Percentiles rank a stretch among this genome's conserved stretches.
Evolutionary conservation across 495 filamentous ascomycete genomes (phyloP).

Genomic region (Talaromyces ruber): DNA sequence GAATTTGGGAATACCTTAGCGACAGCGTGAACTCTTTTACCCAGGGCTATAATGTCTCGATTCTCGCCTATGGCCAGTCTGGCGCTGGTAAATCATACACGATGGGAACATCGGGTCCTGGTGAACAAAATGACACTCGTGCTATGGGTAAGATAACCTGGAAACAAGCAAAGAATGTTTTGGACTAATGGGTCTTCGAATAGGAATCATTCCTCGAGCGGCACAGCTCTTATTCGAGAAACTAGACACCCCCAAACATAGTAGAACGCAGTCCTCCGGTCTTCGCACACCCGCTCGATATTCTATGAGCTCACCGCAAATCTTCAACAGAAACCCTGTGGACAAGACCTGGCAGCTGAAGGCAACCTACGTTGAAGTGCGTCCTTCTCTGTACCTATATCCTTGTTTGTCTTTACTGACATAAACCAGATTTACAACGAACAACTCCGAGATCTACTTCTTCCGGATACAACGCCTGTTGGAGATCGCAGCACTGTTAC

Average conservation of each 20-base stretch:
- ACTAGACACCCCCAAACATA: slow-evolving; percentile 49
- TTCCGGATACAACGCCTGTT: slow-evolving; percentile 62
- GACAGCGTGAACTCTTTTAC: slow-evolving; percentile 88
- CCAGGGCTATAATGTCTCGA: slow-evolving; percentile 97
- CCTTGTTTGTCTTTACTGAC: slow-evolving; percentile 1
- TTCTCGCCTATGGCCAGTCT: slow-evolving; percentile 97
- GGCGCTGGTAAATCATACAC: slow-evolving; percentile 99
- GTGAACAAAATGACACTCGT: slow-evolving; percentile 64
- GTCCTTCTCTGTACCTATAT: slow-evolving; percentile 2
- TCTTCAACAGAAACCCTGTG: slow-evolving; percentile 34
- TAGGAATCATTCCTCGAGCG: slow-evolving; percentile 90
- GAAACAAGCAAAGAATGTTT: background rate
- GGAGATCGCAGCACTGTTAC: slow-evolving; percentile 67
- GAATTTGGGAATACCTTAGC: slow-evolving; percentile 88
- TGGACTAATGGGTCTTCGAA: slow-evolving; percentile 2
- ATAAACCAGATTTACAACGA: slow-evolving; percentile 83
- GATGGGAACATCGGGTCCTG: slow-evolving; percentile 91
- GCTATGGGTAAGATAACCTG: slow-evolving; percentile 58
- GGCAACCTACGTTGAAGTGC: slow-evolving; percentile 90
- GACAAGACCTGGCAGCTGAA: slow-evolving; percentile 91
- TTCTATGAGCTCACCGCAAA: slow-evolving; percentile 53
- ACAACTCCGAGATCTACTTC: slow-evolving; percentile 79
- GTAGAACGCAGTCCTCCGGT: slow-evolving; percentile 55
- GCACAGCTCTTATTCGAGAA: slow-evolving; percentile 82
- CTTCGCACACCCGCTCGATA: slow-evolving; percentile 76